These are phyloP conservation scores for Lenzites betulinus DNA, from an alignment of 768 basidiomycete species.

Conservation along the genomic window DNA sequence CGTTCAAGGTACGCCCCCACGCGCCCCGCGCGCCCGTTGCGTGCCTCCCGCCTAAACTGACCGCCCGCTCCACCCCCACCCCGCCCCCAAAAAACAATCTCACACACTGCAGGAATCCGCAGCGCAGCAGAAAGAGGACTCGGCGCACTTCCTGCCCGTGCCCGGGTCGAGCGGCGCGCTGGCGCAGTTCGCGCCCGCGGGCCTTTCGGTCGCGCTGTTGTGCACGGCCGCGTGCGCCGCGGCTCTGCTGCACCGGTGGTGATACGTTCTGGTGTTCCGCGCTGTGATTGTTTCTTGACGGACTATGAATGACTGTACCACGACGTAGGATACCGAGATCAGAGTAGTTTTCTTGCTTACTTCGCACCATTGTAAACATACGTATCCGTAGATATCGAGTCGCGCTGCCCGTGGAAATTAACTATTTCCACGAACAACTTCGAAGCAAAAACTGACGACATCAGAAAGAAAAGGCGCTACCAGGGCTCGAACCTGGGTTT, in stretches of 20 bases:
- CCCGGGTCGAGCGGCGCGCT: constrained; percentile 45
- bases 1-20: constrained; percentile 68
- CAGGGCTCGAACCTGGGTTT: constrained; percentile 24
- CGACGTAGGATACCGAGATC: too few relatives aligned
- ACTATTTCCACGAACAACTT: too few relatives aligned
- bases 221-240: constrained; percentile 1
- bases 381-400: too few relatives aligned
- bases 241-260: constrained; percentile 10
- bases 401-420: too few relatives aligned
- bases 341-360: too few relatives aligned
- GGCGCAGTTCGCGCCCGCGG: not conserved
- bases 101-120: constrained; percentile 62
- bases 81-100: too few relatives aligned
- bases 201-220: not conserved
- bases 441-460: too few relatives aligned
- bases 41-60: not conserved
- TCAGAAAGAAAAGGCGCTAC: constrained; percentile 23
- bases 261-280: not conserved
- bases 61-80: not conserved
- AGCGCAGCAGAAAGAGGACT: constrained; percentile 53
- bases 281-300: not conserved
- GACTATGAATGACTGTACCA: too few relatives aligned
- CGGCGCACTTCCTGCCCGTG: constrained; percentile 60
- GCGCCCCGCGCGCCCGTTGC: not conserved
- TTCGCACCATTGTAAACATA: too few relatives aligned